Percentiles rank a stretch among this genome's conserved stretches.
phyloP scores from a whole-genome alignment of 2,329 filamentous ascomycete species.

The Juglanconis sp. region DNA sequence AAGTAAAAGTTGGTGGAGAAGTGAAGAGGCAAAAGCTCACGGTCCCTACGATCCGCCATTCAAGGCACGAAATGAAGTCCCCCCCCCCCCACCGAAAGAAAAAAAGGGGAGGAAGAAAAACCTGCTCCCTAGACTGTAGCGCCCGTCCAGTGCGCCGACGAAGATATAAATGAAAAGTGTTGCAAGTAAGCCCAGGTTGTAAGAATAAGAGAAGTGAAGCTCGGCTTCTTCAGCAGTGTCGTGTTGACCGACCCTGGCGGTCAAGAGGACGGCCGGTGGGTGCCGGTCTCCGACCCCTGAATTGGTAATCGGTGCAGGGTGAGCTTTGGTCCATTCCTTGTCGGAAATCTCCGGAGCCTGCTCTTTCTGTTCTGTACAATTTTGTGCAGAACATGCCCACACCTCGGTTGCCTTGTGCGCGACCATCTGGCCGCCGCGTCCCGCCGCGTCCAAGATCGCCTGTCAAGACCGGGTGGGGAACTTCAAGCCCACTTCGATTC shows the following conservation, averaged over 20 bases:
- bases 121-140: not conserved
- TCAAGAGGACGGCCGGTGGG: constrained; percentile 5
- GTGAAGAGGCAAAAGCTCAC: constrained; percentile 3
- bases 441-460: not conserved
- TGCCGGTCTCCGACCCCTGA: constrained; percentile 7
- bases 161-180: not conserved
- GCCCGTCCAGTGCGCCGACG: not conserved
- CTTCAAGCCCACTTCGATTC: not conserved
- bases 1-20: not conserved
- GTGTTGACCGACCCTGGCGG: constrained; percentile 3
- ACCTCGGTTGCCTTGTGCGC: not conserved
- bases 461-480: not conserved
- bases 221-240: constrained; percentile 5
- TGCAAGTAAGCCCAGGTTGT: not conserved
- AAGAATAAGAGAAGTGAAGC: not conserved
- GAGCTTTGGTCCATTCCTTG: not conserved
- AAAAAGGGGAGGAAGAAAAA: not conserved
- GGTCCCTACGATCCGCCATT: constrained; percentile 11
- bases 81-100: not conserved
- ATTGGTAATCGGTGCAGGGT: not conserved
- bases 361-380: not conserved
- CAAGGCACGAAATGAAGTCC: constrained; percentile 14
- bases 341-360: not conserved
- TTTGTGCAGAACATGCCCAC: not conserved
- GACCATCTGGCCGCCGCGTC: not conserved